These are phyloP conservation scores for Chlamydomonas sphaeroides DNA, from an alignment of 139 green algal genomes.

Conservation along the genomic window DNA sequence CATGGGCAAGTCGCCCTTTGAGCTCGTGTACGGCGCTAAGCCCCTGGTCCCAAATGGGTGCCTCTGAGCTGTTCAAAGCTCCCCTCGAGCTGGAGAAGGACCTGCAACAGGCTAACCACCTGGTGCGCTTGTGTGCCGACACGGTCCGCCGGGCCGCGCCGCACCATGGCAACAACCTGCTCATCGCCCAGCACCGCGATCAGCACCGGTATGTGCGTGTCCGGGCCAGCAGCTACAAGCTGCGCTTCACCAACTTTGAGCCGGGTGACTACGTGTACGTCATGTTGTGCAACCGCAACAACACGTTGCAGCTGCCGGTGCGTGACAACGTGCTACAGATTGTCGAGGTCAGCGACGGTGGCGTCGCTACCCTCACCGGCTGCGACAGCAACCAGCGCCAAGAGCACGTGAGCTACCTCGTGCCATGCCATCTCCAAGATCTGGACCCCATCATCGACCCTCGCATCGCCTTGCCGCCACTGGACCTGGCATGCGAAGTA, in stretches of 20 bases:
- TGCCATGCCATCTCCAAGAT: neutral
- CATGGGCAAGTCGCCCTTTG: no score
- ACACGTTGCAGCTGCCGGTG: slow-evolving; percentile 14
- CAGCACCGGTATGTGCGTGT: slow-evolving; percentile 8
- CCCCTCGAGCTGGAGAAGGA: no score
- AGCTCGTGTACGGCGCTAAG: no score
- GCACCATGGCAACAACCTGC: slow-evolving; percentile 25
- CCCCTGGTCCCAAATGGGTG: no score
- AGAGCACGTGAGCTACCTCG: neutral
- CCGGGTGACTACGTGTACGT: slow-evolving; percentile 39
- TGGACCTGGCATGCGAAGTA: neutral
- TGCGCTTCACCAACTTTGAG: neutral
- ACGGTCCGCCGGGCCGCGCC: no score
- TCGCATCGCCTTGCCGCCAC: neutral
- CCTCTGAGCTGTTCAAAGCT: no score
- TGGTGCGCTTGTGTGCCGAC: no score
- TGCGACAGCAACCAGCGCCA: neutral
- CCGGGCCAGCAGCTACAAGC: slow-evolving; percentile 9
- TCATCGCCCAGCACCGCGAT: slow-evolving; percentile 47
- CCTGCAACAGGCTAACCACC: no score
- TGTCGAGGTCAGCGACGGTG: neutral
- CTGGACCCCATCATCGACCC: neutral
- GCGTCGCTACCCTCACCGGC: slow-evolving; percentile 1
- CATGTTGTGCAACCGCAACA: neutral
- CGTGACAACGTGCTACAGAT: slow-evolving; percentile 11